Percentiles rank a stretch among this genome's conserved stretches.
Evolutionary conservation across 768 basidiomycete species (phyloP).

Genomic region (Crassisporium funariophilum): DNA sequence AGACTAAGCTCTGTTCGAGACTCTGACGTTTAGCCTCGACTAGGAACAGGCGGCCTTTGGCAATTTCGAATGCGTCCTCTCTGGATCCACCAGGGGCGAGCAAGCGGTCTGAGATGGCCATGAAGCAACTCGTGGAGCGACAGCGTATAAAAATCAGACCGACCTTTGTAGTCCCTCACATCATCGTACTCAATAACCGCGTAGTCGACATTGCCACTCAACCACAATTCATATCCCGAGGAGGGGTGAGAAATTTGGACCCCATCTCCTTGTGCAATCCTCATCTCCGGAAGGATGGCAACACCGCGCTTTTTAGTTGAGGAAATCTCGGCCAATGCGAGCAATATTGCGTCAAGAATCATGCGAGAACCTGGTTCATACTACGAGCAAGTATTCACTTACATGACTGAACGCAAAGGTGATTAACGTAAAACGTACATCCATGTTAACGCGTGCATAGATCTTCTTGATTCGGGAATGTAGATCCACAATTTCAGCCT

Average conservation of each 20-base stretch:
- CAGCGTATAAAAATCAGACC: conserved; percentile 14
- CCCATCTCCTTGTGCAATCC: conserved; percentile 23
- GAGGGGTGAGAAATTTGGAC: conserved; percentile 22
- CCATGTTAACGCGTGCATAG: conserved; percentile 32
- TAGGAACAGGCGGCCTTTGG: conserved; percentile 27
- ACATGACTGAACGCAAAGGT: conserved; percentile 14
- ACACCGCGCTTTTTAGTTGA: conserved; percentile 18
- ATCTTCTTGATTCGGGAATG: conserved; percentile 29
- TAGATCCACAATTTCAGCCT: conserved; percentile 24
- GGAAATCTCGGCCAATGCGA: conserved; percentile 27
- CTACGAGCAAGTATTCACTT: conserved; percentile 23
- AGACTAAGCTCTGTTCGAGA: conserved; percentile 16
- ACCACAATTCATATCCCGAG: conserved; percentile 28
- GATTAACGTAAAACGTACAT: conserved; percentile 25
- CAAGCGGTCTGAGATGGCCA: conserved; percentile 23
- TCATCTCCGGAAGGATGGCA: conserved; percentile 32
- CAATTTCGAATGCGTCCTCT: conserved; percentile 24
- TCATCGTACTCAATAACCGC: conserved; percentile 27
- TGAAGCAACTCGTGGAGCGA: conserved; percentile 13
- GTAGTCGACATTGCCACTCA: conserved; percentile 32
- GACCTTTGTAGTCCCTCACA: conserved; percentile 25
- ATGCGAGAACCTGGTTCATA: conserved; percentile 28
- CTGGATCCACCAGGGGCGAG: conserved; percentile 25
- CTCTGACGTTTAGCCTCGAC: conserved; percentile 27
- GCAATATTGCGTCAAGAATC: conserved; percentile 33